A percentile compares a stretch with the other conserved stretches of the same genome.
Evolutionary conservation across 2,329 filamentous ascomycete species (phyloP).

Genomic region (Cladophialophora yegresii): DNA sequence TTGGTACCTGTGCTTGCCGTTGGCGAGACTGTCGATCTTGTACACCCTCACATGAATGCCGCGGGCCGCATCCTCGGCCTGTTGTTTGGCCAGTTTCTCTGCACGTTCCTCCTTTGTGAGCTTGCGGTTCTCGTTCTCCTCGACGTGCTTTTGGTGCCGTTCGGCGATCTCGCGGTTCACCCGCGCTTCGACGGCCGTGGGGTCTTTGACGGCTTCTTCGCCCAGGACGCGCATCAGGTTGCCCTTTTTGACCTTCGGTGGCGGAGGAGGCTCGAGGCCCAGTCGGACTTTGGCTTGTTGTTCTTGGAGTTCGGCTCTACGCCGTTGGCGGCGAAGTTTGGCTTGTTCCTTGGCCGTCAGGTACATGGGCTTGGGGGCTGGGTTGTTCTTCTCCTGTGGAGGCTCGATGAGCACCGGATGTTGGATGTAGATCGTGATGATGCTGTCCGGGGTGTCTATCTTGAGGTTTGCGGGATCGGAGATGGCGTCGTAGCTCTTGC

Average conservation of each 20-base stretch:
- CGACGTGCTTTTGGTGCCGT: slow-evolving; percentile 74
- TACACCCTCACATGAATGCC: slow-evolving; percentile 86
- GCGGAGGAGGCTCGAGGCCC: slow-evolving; percentile 83
- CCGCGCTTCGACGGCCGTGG: slow-evolving; percentile 91
- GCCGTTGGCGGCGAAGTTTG: slow-evolving; percentile 83
- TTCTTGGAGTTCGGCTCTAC: slow-evolving; percentile 92
- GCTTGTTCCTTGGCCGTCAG: slow-evolving; percentile 88
- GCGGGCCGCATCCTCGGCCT: slow-evolving; percentile 83
- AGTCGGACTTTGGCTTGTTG: slow-evolving; percentile 93
- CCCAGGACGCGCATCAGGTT: slow-evolving; percentile 97
- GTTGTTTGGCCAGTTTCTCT: slow-evolving; percentile 79
- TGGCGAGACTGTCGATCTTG: slow-evolving; percentile 83
- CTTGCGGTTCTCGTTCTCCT: slow-evolving; percentile 79
- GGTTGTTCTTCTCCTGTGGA: slow-evolving; percentile 80
- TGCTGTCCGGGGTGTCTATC: slow-evolving; percentile 74
- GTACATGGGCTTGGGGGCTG: slow-evolving; percentile 83
- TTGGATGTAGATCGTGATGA: slow-evolving; percentile 88
- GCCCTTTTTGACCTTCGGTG: slow-evolving; percentile 94
- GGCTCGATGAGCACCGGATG: slow-evolving; percentile 89
- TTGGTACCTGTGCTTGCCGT: slow-evolving; percentile 91
- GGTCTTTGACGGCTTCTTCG: slow-evolving; percentile 90
- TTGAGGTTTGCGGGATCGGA: slow-evolving; percentile 68
- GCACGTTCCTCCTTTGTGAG: slow-evolving; percentile 83
- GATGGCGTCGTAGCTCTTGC: slow-evolving; percentile 71
- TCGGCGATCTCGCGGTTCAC: slow-evolving; percentile 93